A percentile compares a stretch with the other conserved stretches of the same genome.
phyloP scores from a whole-genome alignment of 2,329 filamentous ascomycete genomes.

The Hortaea sp. region DNA sequence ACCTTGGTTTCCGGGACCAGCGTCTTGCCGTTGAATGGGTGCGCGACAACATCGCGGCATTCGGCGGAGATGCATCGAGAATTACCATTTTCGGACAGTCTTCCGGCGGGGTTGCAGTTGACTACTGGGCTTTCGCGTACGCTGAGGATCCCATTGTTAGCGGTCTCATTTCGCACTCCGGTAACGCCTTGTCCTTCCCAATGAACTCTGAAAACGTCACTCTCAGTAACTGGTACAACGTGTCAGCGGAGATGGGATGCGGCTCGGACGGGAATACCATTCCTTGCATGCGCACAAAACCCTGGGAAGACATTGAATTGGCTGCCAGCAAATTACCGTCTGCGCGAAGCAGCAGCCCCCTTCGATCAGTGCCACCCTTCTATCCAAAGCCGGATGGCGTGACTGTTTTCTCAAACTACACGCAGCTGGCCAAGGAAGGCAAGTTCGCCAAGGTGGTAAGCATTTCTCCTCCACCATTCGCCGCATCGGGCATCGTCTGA shows the following conservation, averaged over 20 bases:
- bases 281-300: slow-evolving; percentile 12
- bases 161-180: slow-evolving; percentile 30
- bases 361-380: slow-evolving; percentile 22
- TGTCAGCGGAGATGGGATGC: slow-evolving; percentile 33
- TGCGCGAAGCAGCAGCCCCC: slow-evolving; percentile 10
- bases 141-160: slow-evolving; percentile 27
- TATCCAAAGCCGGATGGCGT: slow-evolving; percentile 16
- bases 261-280: slow-evolving; percentile 18
- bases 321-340: slow-evolving; percentile 14
- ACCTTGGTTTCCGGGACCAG: slow-evolving; percentile 46
- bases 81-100: slow-evolving; percentile 22
- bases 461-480: background rate
- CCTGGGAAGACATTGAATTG: slow-evolving; percentile 7
- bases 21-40: slow-evolving; percentile 44
- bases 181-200: slow-evolving; percentile 35
- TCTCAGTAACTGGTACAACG: slow-evolving; percentile 34
- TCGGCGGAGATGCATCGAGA: slow-evolving; percentile 35
- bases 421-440: slow-evolving; percentile 10
- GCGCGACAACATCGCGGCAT: slow-evolving; percentile 38
- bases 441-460: slow-evolving; percentile 27
- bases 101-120: slow-evolving; percentile 17
- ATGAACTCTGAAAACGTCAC: slow-evolving; percentile 28
- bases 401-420: slow-evolving; percentile 20
- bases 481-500: background rate
- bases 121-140: slow-evolving; percentile 27